Evolutionary conservation across 768 basidiomycete genomes (phyloP), one percentile per base, ranked within the genome.

Genomic region (Amanita polypyramis): DNA sequence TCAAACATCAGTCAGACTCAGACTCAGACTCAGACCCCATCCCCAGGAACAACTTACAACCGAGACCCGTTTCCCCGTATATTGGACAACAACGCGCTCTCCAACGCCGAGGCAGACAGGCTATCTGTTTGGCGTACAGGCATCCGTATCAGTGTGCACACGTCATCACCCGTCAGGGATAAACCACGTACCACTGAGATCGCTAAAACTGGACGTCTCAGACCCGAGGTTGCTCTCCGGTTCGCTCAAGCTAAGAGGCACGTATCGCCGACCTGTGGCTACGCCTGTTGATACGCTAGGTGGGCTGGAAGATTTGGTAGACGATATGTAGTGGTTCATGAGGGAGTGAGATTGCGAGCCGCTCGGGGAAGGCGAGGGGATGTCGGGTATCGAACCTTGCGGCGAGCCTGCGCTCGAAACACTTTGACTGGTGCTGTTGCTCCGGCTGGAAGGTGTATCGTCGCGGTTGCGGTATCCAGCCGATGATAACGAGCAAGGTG

Each of bases 191-290:
- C 89, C 88, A 56, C 89, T 92, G 37, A 91, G 58, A 58, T 92
- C 89, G 57, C 88, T 91, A 56, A 91, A 89, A 61, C 89, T 76
- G 5, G 87, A 89, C 0, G 86, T 77, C 36, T 81, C 78, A 19
- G 86, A 89, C 2, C 79, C 78, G 43, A 82, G 74, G 53, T 69
- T 77, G 54, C 83, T 84, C 37, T 72, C 72, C 47, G 76, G 71
- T 48, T 82, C 77, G 54, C 75, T 76, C 32, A 62, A 58, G 35
- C 61, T 65, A 30, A 69, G 66, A 27, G 73, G 66, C 21, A 69
- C 66, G 55, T 77, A 71, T 15, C 73, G 69, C 45, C 68, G 62
- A 50, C 76, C 70, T n/a, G 73, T 63, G 12, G 73, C 77, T 46
- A 69, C 77, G 2, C 79, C 68, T 2, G 73, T 70, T 2, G 80